phyloP scores from a whole-genome alignment of 2,329 filamentous ascomycete species.

The Clarireedia hainanense region DNA sequence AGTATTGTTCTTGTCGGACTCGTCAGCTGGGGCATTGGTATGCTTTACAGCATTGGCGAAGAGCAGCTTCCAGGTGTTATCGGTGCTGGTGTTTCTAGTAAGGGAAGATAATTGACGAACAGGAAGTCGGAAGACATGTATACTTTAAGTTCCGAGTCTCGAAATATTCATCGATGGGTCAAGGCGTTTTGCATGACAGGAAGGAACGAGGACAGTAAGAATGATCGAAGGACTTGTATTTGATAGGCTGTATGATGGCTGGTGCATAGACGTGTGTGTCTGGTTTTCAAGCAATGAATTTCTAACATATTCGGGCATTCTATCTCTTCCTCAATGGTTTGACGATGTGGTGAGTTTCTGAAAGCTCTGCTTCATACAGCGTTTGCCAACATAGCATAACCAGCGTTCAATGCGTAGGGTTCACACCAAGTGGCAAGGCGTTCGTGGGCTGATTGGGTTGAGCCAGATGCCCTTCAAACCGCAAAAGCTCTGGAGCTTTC shows the following conservation, averaged over 20 bases:
- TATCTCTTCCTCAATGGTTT: too few species aligned
- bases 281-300: not conserved
- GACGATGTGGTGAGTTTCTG: too few species aligned
- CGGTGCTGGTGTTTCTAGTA: constrained; percentile 83
- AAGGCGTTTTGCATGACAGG: constrained; percentile 4
- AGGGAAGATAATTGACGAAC: constrained; percentile 29
- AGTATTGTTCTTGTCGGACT: constrained; percentile 61
- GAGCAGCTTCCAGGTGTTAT: constrained; percentile 90
- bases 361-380: too few species aligned
- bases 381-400: too few species aligned
- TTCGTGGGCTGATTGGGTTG: too few species aligned
- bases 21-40: constrained; percentile 62
- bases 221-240: constrained; percentile 3
- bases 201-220: not conserved
- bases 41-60: constrained; percentile 77
- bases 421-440: too few species aligned
- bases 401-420: too few species aligned
- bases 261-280: constrained; percentile 1
- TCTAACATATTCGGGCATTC: not conserved
- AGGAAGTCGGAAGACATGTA: constrained; percentile 5
- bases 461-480: too few species aligned
- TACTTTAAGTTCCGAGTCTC: not conserved
- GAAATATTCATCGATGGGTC: not conserved
- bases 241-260: constrained; percentile 3
- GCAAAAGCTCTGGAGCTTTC: too few species aligned